Base-by-base conservation (phyloP, 176 grass and related monocot species). In the Phragmites australis region DNA sequence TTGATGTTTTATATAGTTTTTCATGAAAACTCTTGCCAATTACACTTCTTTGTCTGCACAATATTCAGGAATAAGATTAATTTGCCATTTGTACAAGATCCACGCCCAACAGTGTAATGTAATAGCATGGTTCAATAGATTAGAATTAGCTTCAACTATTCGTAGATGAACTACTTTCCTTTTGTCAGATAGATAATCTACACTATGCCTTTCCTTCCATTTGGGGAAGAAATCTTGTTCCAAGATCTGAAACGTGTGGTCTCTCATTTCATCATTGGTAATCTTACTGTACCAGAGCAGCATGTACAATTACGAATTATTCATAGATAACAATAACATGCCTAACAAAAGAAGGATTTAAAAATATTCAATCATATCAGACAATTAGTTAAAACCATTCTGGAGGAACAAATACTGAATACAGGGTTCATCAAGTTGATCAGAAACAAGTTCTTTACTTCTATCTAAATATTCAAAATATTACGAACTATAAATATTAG, bases 211-310 rank as follows among this genome's bases (percentile, higher is more conserved):
- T 84, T 91, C 88, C 83, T 94, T 94, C 92, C 88, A 94, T 64
- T 76, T 91, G 73, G 86, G 86, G 13, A 94, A 91, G 67, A 91
- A 91, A 78, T 89, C 50, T 72, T 83, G 83, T 46, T 84, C 88
- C 72, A 94, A 63, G 49, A 94, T 76, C 75, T 91, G 92, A 77
- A 94, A 91, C 9, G 75, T 88, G 54, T 94, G 92, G 56, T 94
- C 92, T 81, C 92, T 91, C 92, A 94, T 94, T 85, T 94, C 92
- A 89, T 94, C 88, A 75, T 94, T 94, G 51, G 83, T 94, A 68
- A 94, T 69, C n/a, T n/a, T n/a, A n/a, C n/a, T n/a, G n/a, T n/a
- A n/a, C n/a, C n/a, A n/a, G 27, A 94, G 86, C 75, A 83, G 86
- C 92, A 86, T n/a, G n/a, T n/a, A n/a, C n/a, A n/a, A n/a, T n/a